A percentile compares a stretch with the other conserved stretches of the same genome.
These are phyloP conservation scores for Fomitopsis pulvina DNA, from an alignment of 768 basidiomycete genomes.

Conservation along the genomic window DNA sequence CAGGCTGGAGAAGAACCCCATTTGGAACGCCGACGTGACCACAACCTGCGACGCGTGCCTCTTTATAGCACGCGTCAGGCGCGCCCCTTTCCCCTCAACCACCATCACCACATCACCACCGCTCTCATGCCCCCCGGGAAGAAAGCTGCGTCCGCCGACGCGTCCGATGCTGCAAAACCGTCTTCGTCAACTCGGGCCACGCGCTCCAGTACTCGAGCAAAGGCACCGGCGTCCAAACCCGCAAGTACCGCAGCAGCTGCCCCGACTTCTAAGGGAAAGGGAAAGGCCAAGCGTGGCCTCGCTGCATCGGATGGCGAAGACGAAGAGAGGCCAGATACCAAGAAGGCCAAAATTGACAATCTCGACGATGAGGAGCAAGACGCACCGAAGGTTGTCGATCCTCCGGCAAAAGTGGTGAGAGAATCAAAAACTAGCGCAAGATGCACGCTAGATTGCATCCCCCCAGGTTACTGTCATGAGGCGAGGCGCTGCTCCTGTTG, in stretches of 20 bases:
- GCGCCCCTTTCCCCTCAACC: neutral
- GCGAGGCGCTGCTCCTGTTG: constrained; percentile 51
- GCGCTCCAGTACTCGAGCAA: constrained; percentile 23
- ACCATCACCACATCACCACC: neutral
- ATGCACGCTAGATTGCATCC: neutral
- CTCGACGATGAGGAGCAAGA: constrained; percentile 11
- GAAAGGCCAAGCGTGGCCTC: constrained; percentile 12
- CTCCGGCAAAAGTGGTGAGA: constrained; percentile 41
- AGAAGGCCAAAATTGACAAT: constrained; percentile 23
- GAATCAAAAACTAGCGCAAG: neutral
- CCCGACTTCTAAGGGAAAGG: constrained; percentile 20
- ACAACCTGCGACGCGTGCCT: neutral
- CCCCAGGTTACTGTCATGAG: constrained; percentile 40
- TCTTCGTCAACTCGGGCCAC: constrained; percentile 22
- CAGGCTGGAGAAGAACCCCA: neutral
- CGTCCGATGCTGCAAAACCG: constrained; percentile 24
- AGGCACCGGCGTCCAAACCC: constrained; percentile 10
- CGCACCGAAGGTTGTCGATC: constrained; percentile 3
- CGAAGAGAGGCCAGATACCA: constrained; percentile 19
- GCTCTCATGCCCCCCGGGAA: constrained; percentile 32
- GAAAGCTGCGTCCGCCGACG: constrained; percentile 24
- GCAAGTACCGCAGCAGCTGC: constrained; percentile 14
- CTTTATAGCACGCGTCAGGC: neutral
- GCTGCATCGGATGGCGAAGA: constrained; percentile 15
- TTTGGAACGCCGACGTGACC: neutral